Evolutionary conservation across 148 eudicot genomes (phyloP), one percentile per base, ranked within the genome.

Genomic region (Arctostaphylos glauca): DNA sequence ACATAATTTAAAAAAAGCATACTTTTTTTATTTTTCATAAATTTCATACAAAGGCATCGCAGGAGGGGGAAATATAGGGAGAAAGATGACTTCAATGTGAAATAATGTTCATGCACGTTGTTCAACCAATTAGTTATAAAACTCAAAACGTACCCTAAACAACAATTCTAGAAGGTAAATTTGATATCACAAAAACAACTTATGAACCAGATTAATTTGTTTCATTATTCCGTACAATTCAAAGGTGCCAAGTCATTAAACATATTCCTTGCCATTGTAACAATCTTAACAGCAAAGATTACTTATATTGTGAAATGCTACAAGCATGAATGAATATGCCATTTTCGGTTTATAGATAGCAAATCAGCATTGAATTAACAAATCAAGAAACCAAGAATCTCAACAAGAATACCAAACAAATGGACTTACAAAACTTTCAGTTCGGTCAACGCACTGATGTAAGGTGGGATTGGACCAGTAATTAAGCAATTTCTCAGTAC

Each of bases 401-500:
- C 44, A 2, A 6, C 44, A 64, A 25, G 62, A 77, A 9, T 66
- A 21, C 48, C 14, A 16, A 53, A 14, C 76, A 13, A 74, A 68
- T 67, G 50, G 38, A 79, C 93, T 86, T 85, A 92, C 95, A 92
- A 56, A 68, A 49, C 55, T 76, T 82, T 89, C 62, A 95, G 71
- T 0, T 12, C 13, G 16, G 68, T 2, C 74, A 94, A 62, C 50
- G 67, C 78, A 78, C 92, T 93, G 59, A 95, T 74, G 80, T 81
- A 85, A 38, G 80, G 81, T 1, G 95, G 96, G 81, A 95, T 90
- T 48, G 62, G 50, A 9, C 87, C 98, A 76, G 83, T 84, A 77
- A 95, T 88, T 77, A 89, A 90, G 88, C 98, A 95, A 84, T 94
- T 95, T 85, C 94, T 88, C 83, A 94, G 84, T 62, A 88, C 80